Conservation (phyloP, 2,329 filamentous ascomycete species). For the Dryadomyces quercivorus region DNA sequence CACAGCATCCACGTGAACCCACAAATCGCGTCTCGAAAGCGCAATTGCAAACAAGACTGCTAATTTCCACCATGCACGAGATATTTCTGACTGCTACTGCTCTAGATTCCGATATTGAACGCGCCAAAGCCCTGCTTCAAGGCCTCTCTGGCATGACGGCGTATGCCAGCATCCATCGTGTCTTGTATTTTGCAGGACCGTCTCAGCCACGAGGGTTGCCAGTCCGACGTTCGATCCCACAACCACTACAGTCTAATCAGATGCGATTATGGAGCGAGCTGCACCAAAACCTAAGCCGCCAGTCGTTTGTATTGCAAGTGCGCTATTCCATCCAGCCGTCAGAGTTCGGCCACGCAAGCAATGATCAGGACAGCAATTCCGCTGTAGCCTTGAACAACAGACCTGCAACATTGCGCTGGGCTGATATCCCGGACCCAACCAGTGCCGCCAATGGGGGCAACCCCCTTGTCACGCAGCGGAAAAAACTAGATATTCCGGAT, state of each 20-base stretch:
- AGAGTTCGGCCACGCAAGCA: slow-evolving; percentile 23
- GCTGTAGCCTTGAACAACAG: slow-evolving; percentile 23
- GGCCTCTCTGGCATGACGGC: background rate
- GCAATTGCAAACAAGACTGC: too few relatives aligned
- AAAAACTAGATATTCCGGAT: slow-evolving; percentile 43
- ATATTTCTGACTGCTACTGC: background rate
- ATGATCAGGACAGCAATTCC: background rate
- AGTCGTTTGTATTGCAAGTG: slow-evolving; percentile 45
- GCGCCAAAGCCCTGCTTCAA: background rate
- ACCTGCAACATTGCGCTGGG: slow-evolving; percentile 42
- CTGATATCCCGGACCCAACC: slow-evolving; percentile 47
- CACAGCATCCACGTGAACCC: too few relatives aligned
- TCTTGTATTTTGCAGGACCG: background rate
- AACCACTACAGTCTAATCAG: slow-evolving; percentile 21
- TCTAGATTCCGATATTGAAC: background rate
- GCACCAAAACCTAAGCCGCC: slow-evolving; percentile 39
- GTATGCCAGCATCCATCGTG: background rate
- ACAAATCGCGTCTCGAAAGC: too few relatives aligned
- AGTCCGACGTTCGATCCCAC: background rate
- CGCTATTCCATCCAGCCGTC: slow-evolving; percentile 37
- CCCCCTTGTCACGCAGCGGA: slow-evolving; percentile 37
- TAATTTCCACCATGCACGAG: background rate
- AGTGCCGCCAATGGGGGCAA: slow-evolving; percentile 17
- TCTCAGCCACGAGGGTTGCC: background rate
- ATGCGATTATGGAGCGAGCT: slow-evolving; percentile 36